Base-by-base conservation (phyloP, 345 rosid species). In the Salix arbutifolia region DNA sequence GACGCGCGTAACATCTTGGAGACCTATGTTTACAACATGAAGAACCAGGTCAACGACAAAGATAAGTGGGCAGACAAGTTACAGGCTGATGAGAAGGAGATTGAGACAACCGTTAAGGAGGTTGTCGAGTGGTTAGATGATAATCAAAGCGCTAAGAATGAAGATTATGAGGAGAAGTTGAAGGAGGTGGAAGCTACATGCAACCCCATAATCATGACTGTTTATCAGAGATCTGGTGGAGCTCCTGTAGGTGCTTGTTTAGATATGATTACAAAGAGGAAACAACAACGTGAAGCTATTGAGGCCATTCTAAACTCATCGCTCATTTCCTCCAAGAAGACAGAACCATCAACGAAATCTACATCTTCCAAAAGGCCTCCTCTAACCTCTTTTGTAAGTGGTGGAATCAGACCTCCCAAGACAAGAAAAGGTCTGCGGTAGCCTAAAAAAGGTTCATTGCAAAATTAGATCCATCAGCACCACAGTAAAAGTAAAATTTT, bases 271-370 rank as follows among this genome's bases (percentile, higher is more conserved):
- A 71, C 86, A 18, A 89, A 90, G 84, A 86, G 97, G 77, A 93
- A 92, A 83, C 87, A 87, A 48, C 91, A 93, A 74, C 91, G 97
- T 25, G 92, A 92, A 83, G 95, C 93, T 77, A 94, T 92, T 81
- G 91, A 88, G 70, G 98, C 97, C 58, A 90, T 96, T 86, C 92
- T 96, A 74, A 79, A 67, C 67, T 87, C 96, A 28, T 28, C 28
- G 28, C 28, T 28, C 28, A 28, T 28, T 28, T 28, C 28, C 28
- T 28, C 28, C 28, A 28, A 28, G 28, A 28, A 28, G 28, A 28
- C 28, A 28, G 28, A 28, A 28, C 28, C 28, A 28, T 28, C 28
- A 28, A 28, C 28, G 28, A 28, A 28, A 28, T 28, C 28, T 28
- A 28, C 1, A 1, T 28, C 28, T 28, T 28, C 28, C 28, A 28